Evolutionary conservation across 139 green algal species (phyloP).

Genomic region (Chlorella sorokiniana): DNA sequence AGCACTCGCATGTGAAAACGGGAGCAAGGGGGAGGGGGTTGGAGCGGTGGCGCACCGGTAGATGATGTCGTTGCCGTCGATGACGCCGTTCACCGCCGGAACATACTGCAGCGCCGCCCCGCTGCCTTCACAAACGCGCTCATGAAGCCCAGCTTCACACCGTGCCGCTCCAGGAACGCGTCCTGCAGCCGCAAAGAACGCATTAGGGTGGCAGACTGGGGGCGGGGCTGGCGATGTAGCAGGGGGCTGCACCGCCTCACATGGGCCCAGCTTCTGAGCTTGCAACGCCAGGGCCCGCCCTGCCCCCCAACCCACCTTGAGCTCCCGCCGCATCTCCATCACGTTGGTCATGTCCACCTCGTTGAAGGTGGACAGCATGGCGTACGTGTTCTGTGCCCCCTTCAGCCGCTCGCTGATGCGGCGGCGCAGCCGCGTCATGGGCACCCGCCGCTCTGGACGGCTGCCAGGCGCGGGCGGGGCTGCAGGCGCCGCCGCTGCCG

Average conservation of each 20-base stretch:
- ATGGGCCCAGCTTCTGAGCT: too few species aligned
- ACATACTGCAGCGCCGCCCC: conserved; percentile 83
- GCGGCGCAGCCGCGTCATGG: conserved; percentile 94
- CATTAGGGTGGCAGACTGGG: not conserved
- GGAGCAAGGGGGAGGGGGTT: too few species aligned
- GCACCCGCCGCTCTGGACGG: conserved; percentile 74
- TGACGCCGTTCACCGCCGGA: conserved; percentile 93
- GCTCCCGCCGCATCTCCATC: conserved; percentile 83
- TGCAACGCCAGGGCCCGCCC: not conserved
- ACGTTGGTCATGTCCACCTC: conserved; percentile 99
- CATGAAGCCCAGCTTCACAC: conserved; percentile 99
- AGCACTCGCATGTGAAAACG: not conserved
- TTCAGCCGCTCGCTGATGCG: conserved; percentile 95
- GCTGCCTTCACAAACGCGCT: conserved; percentile 95
- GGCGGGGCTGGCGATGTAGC: not conserved
- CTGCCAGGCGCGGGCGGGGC: not conserved
- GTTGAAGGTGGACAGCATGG: conserved; percentile 99
- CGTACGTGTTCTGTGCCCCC: conserved; percentile 96
- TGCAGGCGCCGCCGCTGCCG: conserved; percentile 3
- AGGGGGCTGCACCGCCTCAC: not conserved
- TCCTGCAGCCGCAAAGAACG: too few species aligned
- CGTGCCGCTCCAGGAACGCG: conserved; percentile 93
- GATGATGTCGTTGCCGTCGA: conserved; percentile 95
- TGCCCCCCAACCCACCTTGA: conserved; percentile 76
- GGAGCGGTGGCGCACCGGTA: conserved; percentile 59